These are phyloP conservation scores for Leishmania tropica DNA, from an alignment of 208 protist genomes.

Conservation along the genomic window DNA sequence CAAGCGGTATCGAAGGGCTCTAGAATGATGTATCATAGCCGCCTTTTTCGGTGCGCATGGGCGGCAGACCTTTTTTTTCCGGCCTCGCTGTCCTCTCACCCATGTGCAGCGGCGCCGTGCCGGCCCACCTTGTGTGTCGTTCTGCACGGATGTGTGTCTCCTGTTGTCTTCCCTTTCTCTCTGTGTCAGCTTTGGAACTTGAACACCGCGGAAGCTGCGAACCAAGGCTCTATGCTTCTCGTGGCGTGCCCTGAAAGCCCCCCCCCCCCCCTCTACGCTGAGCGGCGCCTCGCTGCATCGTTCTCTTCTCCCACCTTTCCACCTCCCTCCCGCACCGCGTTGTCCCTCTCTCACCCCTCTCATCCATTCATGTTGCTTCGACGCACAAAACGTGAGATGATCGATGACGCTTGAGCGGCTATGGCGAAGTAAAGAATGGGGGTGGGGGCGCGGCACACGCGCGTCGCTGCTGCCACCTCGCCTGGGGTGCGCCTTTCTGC, in stretches of 20 bases:
- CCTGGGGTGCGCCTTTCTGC: neutral
- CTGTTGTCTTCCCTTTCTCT: neutral
- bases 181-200: neutral
- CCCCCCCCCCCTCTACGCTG: neutral
- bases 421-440: neutral
- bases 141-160: neutral
- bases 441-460: neutral
- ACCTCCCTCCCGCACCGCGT: neutral
- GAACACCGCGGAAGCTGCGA: neutral
- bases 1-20: neutral
- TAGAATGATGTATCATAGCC: conserved; percentile 7
- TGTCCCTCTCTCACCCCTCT: neutral
- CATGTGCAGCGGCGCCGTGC: neutral
- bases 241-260: neutral
- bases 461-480: neutral
- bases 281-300: too few species aligned
- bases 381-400: neutral
- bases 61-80: neutral
- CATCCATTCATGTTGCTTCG: neutral
- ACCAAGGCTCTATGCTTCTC: neutral
- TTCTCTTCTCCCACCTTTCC: neutral
- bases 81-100: neutral
- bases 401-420: neutral
- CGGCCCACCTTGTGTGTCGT: neutral
- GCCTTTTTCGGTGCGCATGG: neutral